Percentiles rank a stretch among this genome's conserved stretches.
These are phyloP conservation scores for Begonia peltatifolia DNA, from an alignment of 306 rosid genomes.

Conservation along the genomic window DNA sequence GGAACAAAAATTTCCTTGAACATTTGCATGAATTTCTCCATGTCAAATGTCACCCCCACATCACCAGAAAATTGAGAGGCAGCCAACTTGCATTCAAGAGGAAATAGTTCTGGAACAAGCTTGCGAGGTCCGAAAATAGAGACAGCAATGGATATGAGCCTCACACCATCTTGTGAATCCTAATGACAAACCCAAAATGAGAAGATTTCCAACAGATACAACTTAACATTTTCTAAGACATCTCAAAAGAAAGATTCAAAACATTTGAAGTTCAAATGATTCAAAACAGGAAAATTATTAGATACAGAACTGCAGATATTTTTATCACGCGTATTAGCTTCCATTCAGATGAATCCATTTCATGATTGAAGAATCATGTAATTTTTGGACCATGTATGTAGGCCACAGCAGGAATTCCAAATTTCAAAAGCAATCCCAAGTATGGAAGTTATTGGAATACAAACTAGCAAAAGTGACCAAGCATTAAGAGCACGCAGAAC, in stretches of 20 bases:
- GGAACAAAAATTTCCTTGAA: constrained; percentile 65
- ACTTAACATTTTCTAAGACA: too few species aligned
- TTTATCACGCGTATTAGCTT: not conserved
- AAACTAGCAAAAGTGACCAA: not conserved
- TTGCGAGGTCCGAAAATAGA: constrained; percentile 75
- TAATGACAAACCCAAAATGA: constrained; percentile 13
- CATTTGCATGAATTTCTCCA: constrained; percentile 46
- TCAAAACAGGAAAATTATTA: too few species aligned
- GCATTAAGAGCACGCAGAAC: too few species aligned
- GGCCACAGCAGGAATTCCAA: not conserved
- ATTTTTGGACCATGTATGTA: not conserved
- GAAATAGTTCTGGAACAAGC: constrained; percentile 43
- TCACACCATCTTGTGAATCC: constrained; percentile 61
- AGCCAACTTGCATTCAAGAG: constrained; percentile 21
- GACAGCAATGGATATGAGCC: constrained; percentile 47
- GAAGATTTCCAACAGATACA: too few species aligned
- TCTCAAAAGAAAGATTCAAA: not conserved
- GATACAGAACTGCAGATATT: too few species aligned
- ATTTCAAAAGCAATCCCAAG: not conserved
- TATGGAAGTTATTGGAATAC: not conserved
- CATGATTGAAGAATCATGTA: not conserved
- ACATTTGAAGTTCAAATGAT: constrained; percentile 3
- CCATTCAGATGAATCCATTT: not conserved
- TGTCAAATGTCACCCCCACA: constrained; percentile 23
- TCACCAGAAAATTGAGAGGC: constrained; percentile 17